Evolutionary conservation across 345 rosid species (phyloP).

Genomic region (Camelina neglecta): DNA sequence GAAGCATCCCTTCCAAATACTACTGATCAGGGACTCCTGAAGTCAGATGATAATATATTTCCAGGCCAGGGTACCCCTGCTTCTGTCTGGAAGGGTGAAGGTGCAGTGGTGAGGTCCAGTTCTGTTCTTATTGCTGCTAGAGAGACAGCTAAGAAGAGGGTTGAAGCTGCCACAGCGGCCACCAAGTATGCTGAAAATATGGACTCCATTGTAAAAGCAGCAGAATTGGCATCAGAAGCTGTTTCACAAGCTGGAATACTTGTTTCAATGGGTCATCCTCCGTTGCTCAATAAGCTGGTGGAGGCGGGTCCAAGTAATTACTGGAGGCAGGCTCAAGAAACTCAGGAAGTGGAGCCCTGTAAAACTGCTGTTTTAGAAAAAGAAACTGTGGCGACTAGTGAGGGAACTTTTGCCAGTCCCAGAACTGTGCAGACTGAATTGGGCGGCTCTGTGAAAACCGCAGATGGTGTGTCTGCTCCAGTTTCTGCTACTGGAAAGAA

Average conservation of each 20-base stretch:
- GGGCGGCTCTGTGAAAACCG: conserved; percentile 50
- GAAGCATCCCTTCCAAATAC: conserved; percentile 62
- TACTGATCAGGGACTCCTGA: conserved; percentile 44
- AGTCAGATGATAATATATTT: conserved; percentile 45
- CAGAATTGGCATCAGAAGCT: conserved; percentile 93
- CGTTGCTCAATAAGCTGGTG: conserved; percentile 61
- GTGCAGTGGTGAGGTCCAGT: conserved; percentile 56
- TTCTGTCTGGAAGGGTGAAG: conserved; percentile 62
- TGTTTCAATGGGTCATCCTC: conserved; percentile 82
- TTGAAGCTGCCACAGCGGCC: conserved; percentile 91
- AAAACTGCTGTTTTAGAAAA: conserved; percentile 43
- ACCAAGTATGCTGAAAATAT: conserved; percentile 91
- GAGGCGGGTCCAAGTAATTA: conserved; percentile 79
- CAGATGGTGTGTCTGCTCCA: conserved; percentile 51
- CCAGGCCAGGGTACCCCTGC: conserved; percentile 59
- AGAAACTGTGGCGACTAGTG: conserved; percentile 48
- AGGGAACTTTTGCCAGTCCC: conserved; percentile 44
- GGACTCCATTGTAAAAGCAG: conserved; percentile 92
- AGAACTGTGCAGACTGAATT: conserved; percentile 48
- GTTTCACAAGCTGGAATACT: conserved; percentile 93
- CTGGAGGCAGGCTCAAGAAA: conserved; percentile 59
- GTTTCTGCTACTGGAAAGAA: conserved; percentile 51
- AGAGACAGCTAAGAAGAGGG: conserved; percentile 82
- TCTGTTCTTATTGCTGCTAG: conserved; percentile 73
- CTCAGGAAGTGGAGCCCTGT: conserved; percentile 45